Evolutionary conservation across 148 eudicot species (phyloP).

Genomic region (Fagopyrum homotropicum): DNA sequence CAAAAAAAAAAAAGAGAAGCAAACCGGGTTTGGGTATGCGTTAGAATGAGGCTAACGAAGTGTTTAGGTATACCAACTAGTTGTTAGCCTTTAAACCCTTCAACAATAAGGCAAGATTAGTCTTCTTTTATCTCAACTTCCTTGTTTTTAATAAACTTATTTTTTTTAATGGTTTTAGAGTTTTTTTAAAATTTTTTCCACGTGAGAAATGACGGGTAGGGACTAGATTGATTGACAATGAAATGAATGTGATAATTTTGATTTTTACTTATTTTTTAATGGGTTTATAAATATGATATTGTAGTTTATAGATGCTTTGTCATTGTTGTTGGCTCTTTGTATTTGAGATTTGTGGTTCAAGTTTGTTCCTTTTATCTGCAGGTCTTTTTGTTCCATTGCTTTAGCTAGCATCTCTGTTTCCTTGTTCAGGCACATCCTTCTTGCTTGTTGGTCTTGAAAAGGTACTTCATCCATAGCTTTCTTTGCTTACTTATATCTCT

Average conservation of each 20-base stretch:
- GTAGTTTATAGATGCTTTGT: background rate
- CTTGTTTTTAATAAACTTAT: background rate
- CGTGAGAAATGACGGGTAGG: too few species aligned
- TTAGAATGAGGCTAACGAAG: background rate
- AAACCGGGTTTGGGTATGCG: background rate
- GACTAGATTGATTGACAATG: background rate
- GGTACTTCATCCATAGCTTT: background rate
- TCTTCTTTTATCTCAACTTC: background rate
- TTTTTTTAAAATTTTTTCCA: too few species aligned
- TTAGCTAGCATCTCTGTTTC: constrained; percentile 9
- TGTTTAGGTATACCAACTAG: background rate
- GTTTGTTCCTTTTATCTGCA: background rate
- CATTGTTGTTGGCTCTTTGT: background rate
- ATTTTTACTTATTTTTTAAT: background rate
- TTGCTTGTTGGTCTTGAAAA: background rate
- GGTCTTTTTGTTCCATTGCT: constrained; percentile 3
- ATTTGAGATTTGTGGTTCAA: background rate
- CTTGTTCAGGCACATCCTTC: background rate
- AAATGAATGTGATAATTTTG: background rate
- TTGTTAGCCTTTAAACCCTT: background rate
- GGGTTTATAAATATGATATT: background rate
- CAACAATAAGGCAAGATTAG: background rate
- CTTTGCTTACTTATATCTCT: background rate
- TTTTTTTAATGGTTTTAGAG: background rate
- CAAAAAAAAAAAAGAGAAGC: background rate